Evolutionary conservation across 2,329 filamentous ascomycete genomes (phyloP).

Genomic region (Calonectria pteridis): DNA sequence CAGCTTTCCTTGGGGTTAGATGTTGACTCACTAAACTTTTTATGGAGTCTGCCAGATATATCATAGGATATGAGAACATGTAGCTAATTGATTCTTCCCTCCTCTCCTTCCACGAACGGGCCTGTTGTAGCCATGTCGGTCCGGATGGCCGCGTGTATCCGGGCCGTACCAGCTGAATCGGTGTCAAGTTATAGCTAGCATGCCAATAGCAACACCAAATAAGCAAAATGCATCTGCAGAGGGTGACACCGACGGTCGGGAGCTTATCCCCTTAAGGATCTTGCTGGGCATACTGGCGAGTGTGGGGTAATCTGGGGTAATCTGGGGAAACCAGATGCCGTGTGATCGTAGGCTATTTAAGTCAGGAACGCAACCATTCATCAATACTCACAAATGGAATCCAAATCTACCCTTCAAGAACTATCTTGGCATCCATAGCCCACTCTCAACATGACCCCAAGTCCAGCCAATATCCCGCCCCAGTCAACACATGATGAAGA

Average conservation of each 20-base stretch:
- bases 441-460: neutral
- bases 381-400: too few species aligned
- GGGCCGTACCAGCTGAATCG: neutral
- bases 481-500: neutral
- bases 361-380: neutral
- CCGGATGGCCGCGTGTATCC: neutral
- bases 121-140: neutral
- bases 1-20: neutral
- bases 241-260: neutral
- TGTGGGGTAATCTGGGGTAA: slow-evolving; percentile 3
- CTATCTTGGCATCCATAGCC: too few species aligned
- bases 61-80: neutral
- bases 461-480: neutral
- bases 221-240: too few species aligned
- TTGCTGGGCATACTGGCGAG: neutral
- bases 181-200: neutral
- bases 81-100: neutral
- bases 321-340: neutral
- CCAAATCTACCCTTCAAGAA: neutral
- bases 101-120: too few species aligned
- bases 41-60: neutral
- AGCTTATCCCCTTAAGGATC: neutral
- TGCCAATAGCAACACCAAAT: neutral
- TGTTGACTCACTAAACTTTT: neutral
- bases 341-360: neutral